A percentile compares a stretch with the other conserved stretches of the same genome.
phyloP scores from a whole-genome alignment of 1,284 basidiomycete genomes.

The Porodaedalea pini region DNA sequence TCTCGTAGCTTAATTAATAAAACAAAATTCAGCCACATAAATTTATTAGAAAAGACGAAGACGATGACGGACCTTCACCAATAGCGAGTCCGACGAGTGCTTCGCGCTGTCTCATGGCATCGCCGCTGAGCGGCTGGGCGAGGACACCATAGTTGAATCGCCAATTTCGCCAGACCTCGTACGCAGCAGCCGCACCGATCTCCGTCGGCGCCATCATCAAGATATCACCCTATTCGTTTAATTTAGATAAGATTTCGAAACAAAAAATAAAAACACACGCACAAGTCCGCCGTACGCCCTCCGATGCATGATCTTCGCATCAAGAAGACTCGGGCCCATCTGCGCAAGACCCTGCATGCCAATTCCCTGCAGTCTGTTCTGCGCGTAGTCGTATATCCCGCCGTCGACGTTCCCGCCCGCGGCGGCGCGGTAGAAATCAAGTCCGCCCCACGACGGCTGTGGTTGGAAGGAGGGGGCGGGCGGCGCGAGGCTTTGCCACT shows the following conservation, averaged over 20 bases:
- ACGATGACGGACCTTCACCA: constrained; percentile 25
- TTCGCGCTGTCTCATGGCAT: constrained; percentile 25
- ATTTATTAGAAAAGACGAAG: neutral
- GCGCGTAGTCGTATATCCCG: constrained; percentile 26
- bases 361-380: constrained; percentile 22
- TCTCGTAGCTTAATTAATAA: constrained; percentile 13
- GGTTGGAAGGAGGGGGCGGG: constrained; percentile 28
- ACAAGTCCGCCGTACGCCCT: constrained; percentile 29
- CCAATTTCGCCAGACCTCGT: constrained; percentile 26
- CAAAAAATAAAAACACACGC: constrained; percentile 11
- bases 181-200: constrained; percentile 27
- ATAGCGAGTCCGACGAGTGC: constrained; percentile 25
- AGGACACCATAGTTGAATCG: constrained; percentile 23
- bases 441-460: constrained; percentile 27
- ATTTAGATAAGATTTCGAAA: neutral
- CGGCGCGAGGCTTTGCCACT: constrained; percentile 24
- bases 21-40: neutral
- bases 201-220: constrained; percentile 19
- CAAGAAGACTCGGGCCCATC: constrained; percentile 10
- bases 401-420: constrained; percentile 16
- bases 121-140: constrained; percentile 23
- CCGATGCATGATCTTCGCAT: constrained; percentile 27
- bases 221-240: constrained; percentile 19
- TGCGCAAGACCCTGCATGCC: constrained; percentile 18
- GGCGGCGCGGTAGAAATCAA: constrained; percentile 27